Base-by-base conservation (phyloP, 371 early-diverging fungal species). In the Mortierella sp. region DNA sequence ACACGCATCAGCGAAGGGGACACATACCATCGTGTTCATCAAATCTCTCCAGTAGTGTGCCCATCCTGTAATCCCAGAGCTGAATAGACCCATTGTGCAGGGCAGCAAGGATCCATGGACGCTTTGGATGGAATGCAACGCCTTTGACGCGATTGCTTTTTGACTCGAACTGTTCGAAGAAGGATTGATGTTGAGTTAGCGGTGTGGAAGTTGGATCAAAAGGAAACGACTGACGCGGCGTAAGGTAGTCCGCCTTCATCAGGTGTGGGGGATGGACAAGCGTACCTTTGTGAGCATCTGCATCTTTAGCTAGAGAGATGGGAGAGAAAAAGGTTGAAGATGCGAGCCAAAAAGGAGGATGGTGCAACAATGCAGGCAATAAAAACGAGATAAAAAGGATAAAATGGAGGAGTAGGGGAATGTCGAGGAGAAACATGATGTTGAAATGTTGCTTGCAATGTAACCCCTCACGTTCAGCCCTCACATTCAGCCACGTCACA, bases 31-130 rank as follows among this genome's bases (percentile, higher is more conserved):
- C 98, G 84, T 99, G 99, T 81, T 99, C 99, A 70, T 97, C 96
- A 84, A 99, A 98, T 52, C 96, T 94, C 67, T 98, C 97, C 36
- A 99, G 87, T 67, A 97, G 89, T 6, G 97, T 96, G n/a, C 97
- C 97, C 94, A 99, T 96, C 67, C 97, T 93, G 85, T 99, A 99
- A 89, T 99, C 99, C 98, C 98, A 99, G 45, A 97, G 91, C 86
- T 98, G 98, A 66, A 99, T 91, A 69, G 94, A 94, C 16, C 99
- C 99, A 87, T 97, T 99, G 85, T 99, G 99, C 62, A 99, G 88
- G n/a, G 97, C 96, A 10, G 97, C 95, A 38, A 99, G 91, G 76
- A 99, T 92, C 95, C 99, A 97, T 13, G 99, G 98, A 64, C 98
- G 93, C 79, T 96, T 97, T 3, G 99, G 97, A 83, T 99, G 99